phyloP scores from a whole-genome alignment of 2,329 filamentous ascomycete genomes.

The Myriosclerotinia curreyana region DNA sequence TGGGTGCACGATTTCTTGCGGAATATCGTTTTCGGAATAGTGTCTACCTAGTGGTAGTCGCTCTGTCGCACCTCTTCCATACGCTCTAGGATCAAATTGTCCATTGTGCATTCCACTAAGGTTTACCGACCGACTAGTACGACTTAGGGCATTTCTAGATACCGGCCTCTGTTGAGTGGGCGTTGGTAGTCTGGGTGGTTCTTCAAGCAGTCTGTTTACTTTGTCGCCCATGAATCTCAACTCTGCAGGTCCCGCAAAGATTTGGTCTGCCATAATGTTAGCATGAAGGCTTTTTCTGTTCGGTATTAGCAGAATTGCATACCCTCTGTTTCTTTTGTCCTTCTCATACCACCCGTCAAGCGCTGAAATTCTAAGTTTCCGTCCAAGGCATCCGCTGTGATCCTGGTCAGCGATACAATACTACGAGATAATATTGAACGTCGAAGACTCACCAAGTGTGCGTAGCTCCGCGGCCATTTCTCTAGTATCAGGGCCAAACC shows the following conservation, averaged over 20 bases:
- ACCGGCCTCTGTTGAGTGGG: conserved; percentile 1
- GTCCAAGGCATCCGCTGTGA: conserved; percentile 10
- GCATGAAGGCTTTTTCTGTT: background rate
- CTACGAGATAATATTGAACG: background rate
- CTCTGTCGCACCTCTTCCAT: conserved; percentile 7
- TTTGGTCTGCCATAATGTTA: background rate
- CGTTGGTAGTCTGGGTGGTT: background rate
- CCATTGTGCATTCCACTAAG: conserved; percentile 4
- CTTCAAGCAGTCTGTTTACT: background rate
- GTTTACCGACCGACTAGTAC: conserved; percentile 4
- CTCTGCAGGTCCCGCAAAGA: conserved; percentile 1
- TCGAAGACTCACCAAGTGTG: conserved; percentile 4
- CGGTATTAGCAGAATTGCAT: background rate
- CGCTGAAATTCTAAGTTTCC: conserved; percentile 10
- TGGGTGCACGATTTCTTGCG: background rate
- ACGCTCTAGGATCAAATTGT: conserved; percentile 11
- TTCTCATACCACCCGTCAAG: background rate
- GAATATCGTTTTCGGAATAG: background rate
- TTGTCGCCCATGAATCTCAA: background rate
- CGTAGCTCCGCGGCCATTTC: conserved; percentile 12
- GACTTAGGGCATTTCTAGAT: conserved; percentile 7
- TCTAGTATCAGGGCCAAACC: background rate
- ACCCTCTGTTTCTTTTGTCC: conserved; percentile 5
- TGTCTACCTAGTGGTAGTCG: conserved; percentile 1
- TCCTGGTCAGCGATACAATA: background rate